Base-by-base conservation (phyloP, 192 early-diverging fungal species). In the Dispira parvispora region DNA sequence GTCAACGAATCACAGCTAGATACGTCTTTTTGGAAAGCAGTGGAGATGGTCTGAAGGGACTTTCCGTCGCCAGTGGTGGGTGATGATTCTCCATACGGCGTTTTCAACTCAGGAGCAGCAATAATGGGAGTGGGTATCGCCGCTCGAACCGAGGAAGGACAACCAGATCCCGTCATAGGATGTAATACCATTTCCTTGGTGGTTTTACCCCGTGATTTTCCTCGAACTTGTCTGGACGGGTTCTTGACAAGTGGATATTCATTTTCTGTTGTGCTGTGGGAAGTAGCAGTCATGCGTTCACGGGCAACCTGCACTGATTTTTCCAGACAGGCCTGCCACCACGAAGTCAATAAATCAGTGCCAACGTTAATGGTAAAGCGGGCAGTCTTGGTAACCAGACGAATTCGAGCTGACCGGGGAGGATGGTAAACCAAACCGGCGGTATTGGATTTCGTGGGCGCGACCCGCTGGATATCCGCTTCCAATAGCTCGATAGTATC, bases 271-370 rank as follows among this genome's bases (percentile, higher is more conserved):
- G 4, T 23, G 21, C 47, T 16, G 47, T 16, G 21, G 18, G 18
- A 23, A 23, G 21, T 55, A 13, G 53, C 53, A 12, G 58, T 42
- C 10, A 38, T 18, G 58, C 58, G 58, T 20, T 61, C 58, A 2
- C 42, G 58, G 26, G 28, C 11, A 44, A 61, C 42, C n/a, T 61
- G 58, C 26, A 61, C 58, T 2, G 58, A 32, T 38, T 44, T 43
- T 20, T 61, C 58, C 14, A 61, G 26, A 44, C 58, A 61, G 11
- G 58, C 45, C 25, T 61, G 58, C 58, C 58, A 61, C 58, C 58
- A 61, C n/a, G 43, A 25, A 8, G 58, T 61, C 26, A 61, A 21
- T 3, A 61, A 44, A 44, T 61, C 58, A 14, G 58, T 61, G 21
- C 58, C 58, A 14, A 61, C 42, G 25, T 61, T 61, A 25, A 61